These are phyloP conservation scores for Chytriomyces confervae DNA, from an alignment of 192 early-diverging fungal species.

Conservation along the genomic window DNA sequence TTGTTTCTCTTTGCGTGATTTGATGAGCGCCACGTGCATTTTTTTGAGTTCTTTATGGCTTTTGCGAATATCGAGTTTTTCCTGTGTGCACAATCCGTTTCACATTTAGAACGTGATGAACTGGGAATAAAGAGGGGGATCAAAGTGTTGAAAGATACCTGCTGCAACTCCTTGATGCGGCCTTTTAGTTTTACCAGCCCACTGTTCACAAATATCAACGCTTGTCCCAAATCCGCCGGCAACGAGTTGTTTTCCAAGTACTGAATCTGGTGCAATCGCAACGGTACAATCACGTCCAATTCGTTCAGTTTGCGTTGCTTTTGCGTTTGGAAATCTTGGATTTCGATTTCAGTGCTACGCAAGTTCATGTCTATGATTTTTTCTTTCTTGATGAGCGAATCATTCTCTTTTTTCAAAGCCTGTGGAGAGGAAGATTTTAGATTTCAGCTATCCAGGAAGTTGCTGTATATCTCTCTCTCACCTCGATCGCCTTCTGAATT, in stretches of 20 bases:
- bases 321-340: constrained; percentile 72
- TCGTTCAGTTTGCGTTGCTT: constrained; percentile 71
- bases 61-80: constrained; percentile 66
- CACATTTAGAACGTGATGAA: background rate
- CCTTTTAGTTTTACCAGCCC: constrained; percentile 54
- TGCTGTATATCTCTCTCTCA: constrained; percentile 7
- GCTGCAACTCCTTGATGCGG: constrained; percentile 65
- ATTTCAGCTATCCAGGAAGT: background rate
- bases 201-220: constrained; percentile 60
- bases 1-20: constrained; percentile 65
- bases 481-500: constrained; percentile 68
- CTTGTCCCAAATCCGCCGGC: constrained; percentile 53
- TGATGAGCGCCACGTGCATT: constrained; percentile 62
- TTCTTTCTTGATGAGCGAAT: constrained; percentile 65
- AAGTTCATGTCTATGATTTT: constrained; percentile 60
- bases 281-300: constrained; percentile 64
- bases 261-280: constrained; percentile 62
- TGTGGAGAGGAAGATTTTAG: constrained; percentile 6
- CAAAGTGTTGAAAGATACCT: constrained; percentile 34
- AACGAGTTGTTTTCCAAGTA: constrained; percentile 54
- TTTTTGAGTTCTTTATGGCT: constrained; percentile 66
- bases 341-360: constrained; percentile 59
- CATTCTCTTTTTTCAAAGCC: constrained; percentile 69
- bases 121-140: constrained; percentile 16
- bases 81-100: constrained; percentile 30